These are phyloP conservation scores for Cerrena zonata DNA, from an alignment of 1,284 basidiomycete genomes.

Conservation along the genomic window DNA sequence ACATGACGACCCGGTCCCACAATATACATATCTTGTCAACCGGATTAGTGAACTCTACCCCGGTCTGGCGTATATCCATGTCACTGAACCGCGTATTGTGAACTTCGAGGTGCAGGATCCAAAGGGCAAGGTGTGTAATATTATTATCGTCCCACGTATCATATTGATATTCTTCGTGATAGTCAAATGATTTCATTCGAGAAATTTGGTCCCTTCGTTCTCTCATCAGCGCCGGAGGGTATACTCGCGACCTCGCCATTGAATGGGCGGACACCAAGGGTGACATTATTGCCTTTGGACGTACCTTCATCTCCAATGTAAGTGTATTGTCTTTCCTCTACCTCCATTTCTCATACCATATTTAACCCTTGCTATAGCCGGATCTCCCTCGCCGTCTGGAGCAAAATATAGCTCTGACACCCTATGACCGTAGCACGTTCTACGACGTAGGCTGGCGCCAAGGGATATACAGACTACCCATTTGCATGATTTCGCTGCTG, in stretches of 20 bases:
- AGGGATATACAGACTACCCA: constrained; percentile 36
- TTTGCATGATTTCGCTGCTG: too few relatives aligned
- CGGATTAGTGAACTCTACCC: constrained; percentile 36
- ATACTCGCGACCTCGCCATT: constrained; percentile 20
- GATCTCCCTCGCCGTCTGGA: constrained; percentile 41
- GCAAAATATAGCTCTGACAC: constrained; percentile 28
- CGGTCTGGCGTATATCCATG: constrained; percentile 52
- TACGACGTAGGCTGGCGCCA: constrained; percentile 27
- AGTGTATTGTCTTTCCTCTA: background rate
- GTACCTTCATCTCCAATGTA: constrained; percentile 42
- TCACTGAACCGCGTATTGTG: constrained; percentile 34
- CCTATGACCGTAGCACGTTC: constrained; percentile 30
- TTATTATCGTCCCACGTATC: constrained; percentile 2
- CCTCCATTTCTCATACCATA: background rate
- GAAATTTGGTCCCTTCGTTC: constrained; percentile 22
- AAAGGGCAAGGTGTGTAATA: constrained; percentile 11
- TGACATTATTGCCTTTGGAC: constrained; percentile 39
- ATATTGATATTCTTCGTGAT: background rate
- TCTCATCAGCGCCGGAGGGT: constrained; percentile 34
- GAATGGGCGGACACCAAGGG: constrained; percentile 24
- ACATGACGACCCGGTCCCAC: constrained; percentile 42
- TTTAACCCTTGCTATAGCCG: constrained; percentile 30
- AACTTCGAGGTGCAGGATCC: constrained; percentile 16
- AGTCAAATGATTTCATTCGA: constrained; percentile 27
- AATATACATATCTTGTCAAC: constrained; percentile 34